These are phyloP conservation scores for Bigelowiella natans DNA, from an alignment of 78 protist species.

Conservation along the genomic window DNA sequence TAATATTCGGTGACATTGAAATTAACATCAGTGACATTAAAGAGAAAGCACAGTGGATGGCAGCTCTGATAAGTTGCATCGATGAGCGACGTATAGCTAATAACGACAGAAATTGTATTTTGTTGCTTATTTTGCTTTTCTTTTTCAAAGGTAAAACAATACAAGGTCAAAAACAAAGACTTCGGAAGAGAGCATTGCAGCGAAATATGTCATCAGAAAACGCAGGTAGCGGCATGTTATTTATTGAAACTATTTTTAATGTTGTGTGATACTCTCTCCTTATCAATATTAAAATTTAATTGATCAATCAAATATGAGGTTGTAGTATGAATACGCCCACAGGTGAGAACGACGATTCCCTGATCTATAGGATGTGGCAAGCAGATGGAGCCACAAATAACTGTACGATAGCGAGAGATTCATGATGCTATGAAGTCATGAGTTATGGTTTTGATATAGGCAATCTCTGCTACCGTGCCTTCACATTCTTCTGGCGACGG, in stretches of 20 bases:
- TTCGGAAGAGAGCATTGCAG: background rate
- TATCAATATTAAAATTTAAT: too few species aligned
- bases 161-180: background rate
- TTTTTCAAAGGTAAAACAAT: too few species aligned
- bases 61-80: background rate
- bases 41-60: background rate
- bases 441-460: too few species aligned
- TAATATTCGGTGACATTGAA: too few species aligned
- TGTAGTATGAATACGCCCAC: background rate
- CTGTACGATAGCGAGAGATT: background rate
- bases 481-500: background rate
- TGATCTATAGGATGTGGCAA: background rate
- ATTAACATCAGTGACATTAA: background rate
- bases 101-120: too few species aligned
- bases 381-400: background rate
- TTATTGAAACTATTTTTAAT: too few species aligned
- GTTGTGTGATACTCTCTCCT: too few species aligned
- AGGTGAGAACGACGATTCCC: background rate
- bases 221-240: too few species aligned
- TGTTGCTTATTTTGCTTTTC: too few species aligned
- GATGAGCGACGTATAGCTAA: background rate
- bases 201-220: background rate
- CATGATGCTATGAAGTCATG: background rate
- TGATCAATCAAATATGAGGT: too few species aligned
- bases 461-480: too few species aligned